A percentile compares a stretch with the other conserved stretches of the same genome.
phyloP scores from a whole-genome alignment of 202 grass and related monocot species.

The Dendrocalamus latiflorus region DNA sequence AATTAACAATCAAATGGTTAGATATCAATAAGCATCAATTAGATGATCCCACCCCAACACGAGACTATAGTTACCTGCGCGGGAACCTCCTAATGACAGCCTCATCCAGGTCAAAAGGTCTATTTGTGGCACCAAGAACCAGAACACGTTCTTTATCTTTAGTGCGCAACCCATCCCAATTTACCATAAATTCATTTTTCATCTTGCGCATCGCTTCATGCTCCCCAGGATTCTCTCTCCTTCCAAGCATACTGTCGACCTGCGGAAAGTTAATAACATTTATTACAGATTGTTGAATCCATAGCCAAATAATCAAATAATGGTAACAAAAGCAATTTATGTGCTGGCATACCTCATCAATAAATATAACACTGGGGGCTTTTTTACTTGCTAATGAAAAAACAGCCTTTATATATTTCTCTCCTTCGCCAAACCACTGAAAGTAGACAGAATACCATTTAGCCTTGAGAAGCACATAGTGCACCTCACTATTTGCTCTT shows the following conservation, averaged over 20 bases:
- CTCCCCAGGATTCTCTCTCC: slow-evolving; percentile 98
- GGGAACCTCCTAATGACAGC: slow-evolving; percentile 99
- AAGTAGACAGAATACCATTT: slow-evolving; percentile 38
- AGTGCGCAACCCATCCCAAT: slow-evolving; percentile 94
- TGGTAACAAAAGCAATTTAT: neutral
- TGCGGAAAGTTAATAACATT: slow-evolving; percentile 25
- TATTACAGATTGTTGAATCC: neutral
- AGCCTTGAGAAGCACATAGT: slow-evolving; percentile 26
- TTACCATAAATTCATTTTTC: slow-evolving; percentile 99
- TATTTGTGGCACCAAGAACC: slow-evolving; percentile 98
- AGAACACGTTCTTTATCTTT: slow-evolving; percentile 97
- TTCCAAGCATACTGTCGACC: slow-evolving; percentile 99
- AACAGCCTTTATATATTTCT: slow-evolving; percentile 98
- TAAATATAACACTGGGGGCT: slow-evolving; percentile 96
- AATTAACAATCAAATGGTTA: slow-evolving; percentile 28
- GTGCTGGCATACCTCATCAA: slow-evolving; percentile 77
- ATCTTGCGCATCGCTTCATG: slow-evolving; percentile 99
- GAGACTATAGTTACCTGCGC: slow-evolving; percentile 55
- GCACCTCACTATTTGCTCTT: slow-evolving; percentile 11
- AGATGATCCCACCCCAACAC: neutral
- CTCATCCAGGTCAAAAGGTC: slow-evolving; percentile 98
- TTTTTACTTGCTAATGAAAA: slow-evolving; percentile 99
- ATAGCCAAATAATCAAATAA: neutral
- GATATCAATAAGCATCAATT: slow-evolving; percentile 12
- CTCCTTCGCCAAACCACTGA: slow-evolving; percentile 99